Percentiles rank a stretch among this genome's conserved stretches.
These are phyloP conservation scores for Decorospora gaudefroyi DNA, from an alignment of 2,329 filamentous ascomycete species.

Conservation along the genomic window DNA sequence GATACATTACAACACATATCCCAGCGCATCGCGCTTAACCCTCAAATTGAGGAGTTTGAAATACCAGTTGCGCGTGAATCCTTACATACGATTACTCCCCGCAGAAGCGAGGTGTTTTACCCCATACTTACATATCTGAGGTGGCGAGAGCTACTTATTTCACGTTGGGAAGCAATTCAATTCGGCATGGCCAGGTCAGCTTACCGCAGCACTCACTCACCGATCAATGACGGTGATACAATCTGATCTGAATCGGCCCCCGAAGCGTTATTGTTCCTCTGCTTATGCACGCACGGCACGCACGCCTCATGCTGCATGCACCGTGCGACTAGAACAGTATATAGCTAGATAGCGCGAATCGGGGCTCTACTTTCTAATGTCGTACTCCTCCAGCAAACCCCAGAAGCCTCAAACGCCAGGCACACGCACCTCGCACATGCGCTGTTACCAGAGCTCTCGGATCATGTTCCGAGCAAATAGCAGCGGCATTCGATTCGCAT, in stretches of 20 bases:
- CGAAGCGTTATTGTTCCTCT: slow-evolving; percentile 1
- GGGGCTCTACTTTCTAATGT: too few relatives aligned
- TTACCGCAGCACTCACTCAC: slow-evolving; percentile 20
- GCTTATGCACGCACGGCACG: slow-evolving; percentile 6
- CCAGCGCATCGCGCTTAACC: slow-evolving; percentile 19
- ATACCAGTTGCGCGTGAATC: slow-evolving; percentile 1
- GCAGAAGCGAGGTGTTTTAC: slow-evolving; percentile 4
- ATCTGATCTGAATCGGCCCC: slow-evolving; percentile 21
- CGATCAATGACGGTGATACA: slow-evolving; percentile 25
- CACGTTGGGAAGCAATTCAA: slow-evolving; percentile 1
- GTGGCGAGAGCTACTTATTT: too few relatives aligned
- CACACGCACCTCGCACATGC: too few relatives aligned
- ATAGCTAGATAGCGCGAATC: too few relatives aligned
- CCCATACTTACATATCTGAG: neutral
- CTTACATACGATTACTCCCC: slow-evolving; percentile 6
- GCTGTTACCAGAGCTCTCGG: too few relatives aligned
- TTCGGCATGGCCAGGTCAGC: slow-evolving; percentile 4
- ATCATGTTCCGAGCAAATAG: too few relatives aligned
- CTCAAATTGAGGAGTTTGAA: slow-evolving; percentile 15
- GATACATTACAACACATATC: slow-evolving; percentile 9
- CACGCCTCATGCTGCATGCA: slow-evolving; percentile 13
- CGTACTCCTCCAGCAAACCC: too few relatives aligned
- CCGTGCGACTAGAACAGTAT: too few relatives aligned
- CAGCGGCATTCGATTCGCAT: too few relatives aligned
- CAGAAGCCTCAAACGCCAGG: too few relatives aligned